Evolutionary conservation across 805 yeast genomes (phyloP), one percentile per base, ranked within the genome.

Genomic region (Starmerella stigmatis): DNA sequence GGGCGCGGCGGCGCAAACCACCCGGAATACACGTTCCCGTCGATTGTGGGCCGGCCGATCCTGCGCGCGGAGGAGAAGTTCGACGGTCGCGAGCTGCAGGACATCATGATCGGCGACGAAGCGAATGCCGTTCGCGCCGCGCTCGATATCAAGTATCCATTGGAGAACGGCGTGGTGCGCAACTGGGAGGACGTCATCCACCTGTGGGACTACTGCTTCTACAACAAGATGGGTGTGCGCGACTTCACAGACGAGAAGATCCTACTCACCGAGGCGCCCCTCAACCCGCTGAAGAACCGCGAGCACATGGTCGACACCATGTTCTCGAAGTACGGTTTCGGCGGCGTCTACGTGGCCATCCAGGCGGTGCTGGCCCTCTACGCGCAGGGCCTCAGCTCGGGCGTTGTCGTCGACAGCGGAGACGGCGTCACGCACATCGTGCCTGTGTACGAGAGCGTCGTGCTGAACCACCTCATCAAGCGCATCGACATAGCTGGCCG

Each of bases 181-280:
- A 86, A 88, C 64, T 92, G 98, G 98, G 95, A 88, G 57, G 98
- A 92, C 63, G 92, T 92, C 97, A 95, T 86, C 59, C 88, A 88
- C 58, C 71, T 92, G 49, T 92, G 98, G 98, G 95, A 92, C 66
- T 92, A 89, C 64, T 89, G 97, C 17, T 89, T 92, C 64, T 83
- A 81, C 67, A 94, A 89, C 57, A 76, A 83, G 60, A 80, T 92
- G 85, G 74, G 85, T 61, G 70, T 83, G 45, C 19, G 25, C 33
- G 81, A 83, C 61, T 68, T 75, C 26, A 45, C 60, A n/a, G 94
- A 88, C 40, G 74, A 77, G 56, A 89, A 89, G 64, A 76, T 92
- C 36, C 71, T 92, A 55, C 70, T 92, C 51, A 92, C 98, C 1
- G 98, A 92, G 69, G 97, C 98, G 16, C 98, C 98, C 50, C 81